Evolutionary conservation across 768 basidiomycete genomes (phyloP).

Genomic region (Trichaptum fuscoviolaceum): DNA sequence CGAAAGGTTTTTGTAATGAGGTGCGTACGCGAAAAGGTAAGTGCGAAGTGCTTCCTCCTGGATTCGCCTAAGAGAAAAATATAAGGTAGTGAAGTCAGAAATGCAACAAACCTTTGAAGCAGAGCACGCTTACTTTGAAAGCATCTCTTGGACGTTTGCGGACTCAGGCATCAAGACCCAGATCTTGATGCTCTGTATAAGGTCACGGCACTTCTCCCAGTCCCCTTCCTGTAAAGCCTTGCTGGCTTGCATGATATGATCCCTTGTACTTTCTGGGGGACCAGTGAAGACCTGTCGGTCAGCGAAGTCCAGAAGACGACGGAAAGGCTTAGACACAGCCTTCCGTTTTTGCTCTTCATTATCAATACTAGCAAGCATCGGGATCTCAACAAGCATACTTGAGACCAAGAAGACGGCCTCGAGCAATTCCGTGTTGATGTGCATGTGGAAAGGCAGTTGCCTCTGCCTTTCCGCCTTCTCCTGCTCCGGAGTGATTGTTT

Average conservation of each 20-base stretch:
- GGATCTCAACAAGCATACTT: constrained; percentile 98
- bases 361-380: constrained; percentile 88
- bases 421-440: constrained; percentile 96
- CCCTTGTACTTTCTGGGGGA: constrained; percentile 96
- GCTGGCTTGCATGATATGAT: constrained; percentile 99
- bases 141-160: constrained; percentile 85
- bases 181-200: constrained; percentile 94
- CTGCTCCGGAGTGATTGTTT: constrained; percentile 86
- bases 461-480: constrained; percentile 95
- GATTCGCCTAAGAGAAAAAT: constrained; percentile 61
- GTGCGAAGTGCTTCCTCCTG: constrained; percentile 97
- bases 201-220: constrained; percentile 92
- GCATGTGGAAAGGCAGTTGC: constrained; percentile 98
- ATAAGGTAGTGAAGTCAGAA: constrained; percentile 6
- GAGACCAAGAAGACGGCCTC: constrained; percentile 98
- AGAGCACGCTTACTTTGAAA: constrained; percentile 63
- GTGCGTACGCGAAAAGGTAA: constrained; percentile 96
- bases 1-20: constrained; percentile 89
- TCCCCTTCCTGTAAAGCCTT: constrained; percentile 95
- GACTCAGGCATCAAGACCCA: constrained; percentile 96
- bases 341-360: constrained; percentile 92
- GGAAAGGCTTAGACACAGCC: constrained; percentile 94
- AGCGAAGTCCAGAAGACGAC: constrained; percentile 90
- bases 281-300: constrained; percentile 98
- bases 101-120: constrained; percentile 2